These are phyloP conservation scores for Lachnellula occidentalis DNA, from an alignment of 2,329 filamentous ascomycete genomes.

Conservation along the genomic window DNA sequence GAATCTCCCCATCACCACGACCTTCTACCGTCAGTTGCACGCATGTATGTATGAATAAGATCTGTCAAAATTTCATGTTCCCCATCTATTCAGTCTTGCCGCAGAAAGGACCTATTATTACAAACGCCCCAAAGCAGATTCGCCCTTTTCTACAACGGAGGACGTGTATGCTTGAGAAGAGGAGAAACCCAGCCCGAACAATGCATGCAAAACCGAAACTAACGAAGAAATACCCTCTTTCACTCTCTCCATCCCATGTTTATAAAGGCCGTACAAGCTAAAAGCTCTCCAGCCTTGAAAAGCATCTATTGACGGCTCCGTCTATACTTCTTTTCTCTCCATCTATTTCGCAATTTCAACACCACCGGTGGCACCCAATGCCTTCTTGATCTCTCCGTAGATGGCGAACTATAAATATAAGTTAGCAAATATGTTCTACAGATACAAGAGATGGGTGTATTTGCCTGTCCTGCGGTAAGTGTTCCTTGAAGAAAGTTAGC, in stretches of 20 bases:
- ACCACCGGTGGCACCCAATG: constrained; percentile 66
- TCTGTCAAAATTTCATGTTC: neutral
- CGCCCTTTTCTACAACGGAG: constrained; percentile 9
- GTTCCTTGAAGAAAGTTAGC: neutral
- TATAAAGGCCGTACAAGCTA: constrained; percentile 7
- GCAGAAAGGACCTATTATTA: constrained; percentile 10
- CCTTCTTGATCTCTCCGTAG: constrained; percentile 71
- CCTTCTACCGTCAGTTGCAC: neutral
- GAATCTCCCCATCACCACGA: too few relatives aligned
- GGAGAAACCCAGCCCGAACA: constrained; percentile 21
- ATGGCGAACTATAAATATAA: constrained; percentile 64
- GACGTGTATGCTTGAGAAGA: constrained; percentile 23
- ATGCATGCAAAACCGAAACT: constrained; percentile 18
- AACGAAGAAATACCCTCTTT: constrained; percentile 4
- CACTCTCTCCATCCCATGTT: constrained; percentile 7
- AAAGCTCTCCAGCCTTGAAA: constrained; percentile 5
- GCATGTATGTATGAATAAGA: neutral
- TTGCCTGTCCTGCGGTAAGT: constrained; percentile 8
- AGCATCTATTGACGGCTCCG: constrained; percentile 1
- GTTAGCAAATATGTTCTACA: neutral
- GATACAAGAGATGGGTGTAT: neutral
- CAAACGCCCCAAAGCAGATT: constrained; percentile 9
- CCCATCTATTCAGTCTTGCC: constrained; percentile 11
- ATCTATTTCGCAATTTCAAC: constrained; percentile 57
- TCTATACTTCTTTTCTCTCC: constrained; percentile 1